Evolutionary conservation across 2,329 filamentous ascomycete species (phyloP), one percentile per base, ranked within the genome.

Genomic region (Thielaviopsis punctulata): DNA sequence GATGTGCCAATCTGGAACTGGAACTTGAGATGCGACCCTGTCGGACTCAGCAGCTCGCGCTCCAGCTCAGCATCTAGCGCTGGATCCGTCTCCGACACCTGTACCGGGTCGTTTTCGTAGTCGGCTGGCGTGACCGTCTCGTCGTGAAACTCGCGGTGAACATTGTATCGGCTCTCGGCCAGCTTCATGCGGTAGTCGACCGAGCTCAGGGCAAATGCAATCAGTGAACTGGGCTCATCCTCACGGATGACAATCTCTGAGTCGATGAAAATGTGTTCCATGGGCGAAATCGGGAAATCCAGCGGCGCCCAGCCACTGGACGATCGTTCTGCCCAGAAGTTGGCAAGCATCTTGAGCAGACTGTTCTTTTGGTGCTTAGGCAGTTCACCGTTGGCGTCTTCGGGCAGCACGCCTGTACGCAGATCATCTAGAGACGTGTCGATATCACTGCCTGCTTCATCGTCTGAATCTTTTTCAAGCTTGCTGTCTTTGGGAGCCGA

Each of bases 291-390:
- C 2, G 93, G 93, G 61, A 98, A 98, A 52, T 98, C 92, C 19
- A 98, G 75, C 21, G 84, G 79, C 5, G 84, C 77, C 92, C 92
- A 98, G 36, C 90, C 89, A 64, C 88, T 95, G 22, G 93, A 87
- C 47, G 92, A 96, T 51, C 92, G 80, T 66, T 98, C 93, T 2
- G 92, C 93, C 92, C 92, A 98, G 65, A 98, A 98, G 61, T 90
- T 95, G 15, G 88, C 92, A 45, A 98, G 73, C 70, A 95, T 88
- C 63, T 93, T 95, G 78, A 98, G 84, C 58, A 96, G 71, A 45
- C 88, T 95, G 53, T 81, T 89, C 65, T 90, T 92, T 62, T 95
- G 87, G 62, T 96, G 87, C 61, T 87, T 95, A 1, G 88, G 87
- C 12, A 98, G 73, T 59, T 94, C 87, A 50, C 80, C 79, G 1